Evolutionary conservation across 2,329 filamentous ascomycete genomes (phyloP).

Genomic region (Epicoccum nigrum): DNA sequence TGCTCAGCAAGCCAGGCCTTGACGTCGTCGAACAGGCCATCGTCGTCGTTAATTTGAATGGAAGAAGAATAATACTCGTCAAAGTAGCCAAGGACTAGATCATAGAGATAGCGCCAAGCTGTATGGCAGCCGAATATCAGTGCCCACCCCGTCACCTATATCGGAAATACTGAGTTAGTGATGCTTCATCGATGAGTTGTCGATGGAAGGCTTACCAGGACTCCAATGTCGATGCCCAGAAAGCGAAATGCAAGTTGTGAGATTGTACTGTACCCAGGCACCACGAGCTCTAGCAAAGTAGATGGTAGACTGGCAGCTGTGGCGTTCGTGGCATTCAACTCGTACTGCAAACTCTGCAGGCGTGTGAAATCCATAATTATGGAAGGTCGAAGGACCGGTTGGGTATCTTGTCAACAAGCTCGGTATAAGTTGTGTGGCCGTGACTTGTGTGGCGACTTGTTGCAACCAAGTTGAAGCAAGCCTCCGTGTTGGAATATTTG

Average conservation of each 20-base stretch:
- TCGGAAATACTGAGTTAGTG: not conserved
- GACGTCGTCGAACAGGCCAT: conserved; percentile 1
- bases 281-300: conserved; percentile 6
- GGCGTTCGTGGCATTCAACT: conserved; percentile 2
- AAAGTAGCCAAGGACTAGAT: conserved; percentile 1
- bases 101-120: conserved; percentile 9
- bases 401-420: not conserved
- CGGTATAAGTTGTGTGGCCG: not conserved
- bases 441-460: not conserved
- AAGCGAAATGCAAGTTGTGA: conserved; percentile 8
- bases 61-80: conserved; percentile 9
- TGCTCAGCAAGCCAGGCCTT: conserved; percentile 8
- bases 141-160: conserved; percentile 7
- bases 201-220: conserved; percentile 10
- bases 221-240: conserved; percentile 6
- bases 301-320: conserved; percentile 4
- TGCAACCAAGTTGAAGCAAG: not conserved
- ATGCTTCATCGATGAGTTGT: too few relatives aligned
- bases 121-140: conserved; percentile 5
- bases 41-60: conserved; percentile 2
- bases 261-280: conserved; percentile 8
- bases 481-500: not conserved
- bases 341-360: conserved; percentile 6
- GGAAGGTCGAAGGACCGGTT: not conserved
- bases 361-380: conserved; percentile 3